These are phyloP conservation scores for Neonectria faginata DNA, from an alignment of 2,329 filamentous ascomycete species.

Conservation along the genomic window DNA sequence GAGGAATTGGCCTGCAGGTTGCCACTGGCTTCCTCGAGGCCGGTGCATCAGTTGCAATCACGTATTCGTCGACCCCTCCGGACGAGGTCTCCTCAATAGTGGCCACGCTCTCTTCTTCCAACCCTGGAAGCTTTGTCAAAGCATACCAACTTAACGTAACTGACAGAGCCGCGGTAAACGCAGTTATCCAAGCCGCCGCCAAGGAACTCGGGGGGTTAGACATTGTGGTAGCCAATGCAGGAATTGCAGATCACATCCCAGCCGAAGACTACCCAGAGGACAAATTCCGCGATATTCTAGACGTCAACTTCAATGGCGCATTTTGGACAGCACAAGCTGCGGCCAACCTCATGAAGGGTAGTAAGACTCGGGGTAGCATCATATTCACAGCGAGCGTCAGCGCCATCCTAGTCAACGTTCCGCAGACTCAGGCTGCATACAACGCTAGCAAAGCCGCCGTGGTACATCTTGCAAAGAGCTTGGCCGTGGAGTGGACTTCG, in stretches of 20 bases:
- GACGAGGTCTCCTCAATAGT: constrained; percentile 29
- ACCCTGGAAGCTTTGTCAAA: constrained; percentile 39
- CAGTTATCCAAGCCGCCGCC: constrained; percentile 44
- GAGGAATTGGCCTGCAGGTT: constrained; percentile 61
- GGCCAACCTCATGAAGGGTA: constrained; percentile 51
- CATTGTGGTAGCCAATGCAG: constrained; percentile 57
- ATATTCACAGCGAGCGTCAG: constrained; percentile 57
- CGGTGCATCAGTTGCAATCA: constrained; percentile 41
- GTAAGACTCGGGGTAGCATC: constrained; percentile 50
- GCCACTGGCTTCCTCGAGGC: constrained; percentile 39
- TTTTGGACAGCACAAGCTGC: constrained; percentile 59
- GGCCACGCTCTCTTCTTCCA: constrained; percentile 24
- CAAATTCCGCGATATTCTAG: constrained; percentile 52
- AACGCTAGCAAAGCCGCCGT: constrained; percentile 58
- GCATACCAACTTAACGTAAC: constrained; percentile 55
- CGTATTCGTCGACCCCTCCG: constrained; percentile 30
- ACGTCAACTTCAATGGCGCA: constrained; percentile 56
- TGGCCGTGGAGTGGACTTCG: constrained; percentile 58
- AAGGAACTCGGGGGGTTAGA: constrained; percentile 54
- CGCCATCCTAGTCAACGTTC: constrained; percentile 55
- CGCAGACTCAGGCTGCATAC: constrained; percentile 56
- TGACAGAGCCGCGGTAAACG: constrained; percentile 45
- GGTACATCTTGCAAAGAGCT: constrained; percentile 54
- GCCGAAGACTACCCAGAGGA: constrained; percentile 56
- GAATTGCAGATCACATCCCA: constrained; percentile 52